A percentile compares a stretch with the other conserved stretches of the same genome.
phyloP scores from a whole-genome alignment of 1,284 basidiomycete species.

The Cryptococcus sp. region DNA sequence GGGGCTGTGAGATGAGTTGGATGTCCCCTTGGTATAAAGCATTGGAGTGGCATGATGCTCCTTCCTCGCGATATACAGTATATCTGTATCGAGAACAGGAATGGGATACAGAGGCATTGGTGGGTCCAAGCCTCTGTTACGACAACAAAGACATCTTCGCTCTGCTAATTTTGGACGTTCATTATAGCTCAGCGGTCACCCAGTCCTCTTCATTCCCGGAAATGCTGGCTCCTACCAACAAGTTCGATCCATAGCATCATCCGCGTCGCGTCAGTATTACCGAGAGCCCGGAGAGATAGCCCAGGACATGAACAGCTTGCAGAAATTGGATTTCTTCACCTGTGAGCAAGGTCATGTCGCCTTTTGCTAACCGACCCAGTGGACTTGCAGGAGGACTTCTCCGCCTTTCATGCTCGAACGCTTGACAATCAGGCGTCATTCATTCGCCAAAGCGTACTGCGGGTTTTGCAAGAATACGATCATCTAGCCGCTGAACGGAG shows the following conservation, averaged over 20 bases:
- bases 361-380: slow-evolving; percentile 57
- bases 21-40: slow-evolving; percentile 84
- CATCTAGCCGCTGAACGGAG: slow-evolving; percentile 41
- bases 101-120: slow-evolving; percentile 62
- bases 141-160: slow-evolving; percentile 55
- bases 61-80: slow-evolving; percentile 71
- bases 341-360: slow-evolving; percentile 56
- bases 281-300: slow-evolving; percentile 55
- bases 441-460: slow-evolving; percentile 68
- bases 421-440: slow-evolving; percentile 80
- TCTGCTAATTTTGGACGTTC: neutral
- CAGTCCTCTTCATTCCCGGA: slow-evolving; percentile 94
- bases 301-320: slow-evolving; percentile 1
- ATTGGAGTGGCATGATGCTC: slow-evolving; percentile 64
- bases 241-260: slow-evolving; percentile 91
- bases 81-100: slow-evolving; percentile 90
- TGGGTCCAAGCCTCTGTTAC: too few species aligned
- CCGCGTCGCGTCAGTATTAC: slow-evolving; percentile 77
- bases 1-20: slow-evolving; percentile 87
- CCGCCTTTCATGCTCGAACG: slow-evolving; percentile 90
- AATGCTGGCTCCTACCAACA: slow-evolving; percentile 96
- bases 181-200: slow-evolving; percentile 61
- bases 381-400: slow-evolving; percentile 97
- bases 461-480: slow-evolving; percentile 74
- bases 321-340: slow-evolving; percentile 78